Percentiles rank a stretch among this genome's conserved stretches.
Evolutionary conservation across 1,284 basidiomycete species (phyloP).

Genomic region (Ceratobasidium sp.): DNA sequence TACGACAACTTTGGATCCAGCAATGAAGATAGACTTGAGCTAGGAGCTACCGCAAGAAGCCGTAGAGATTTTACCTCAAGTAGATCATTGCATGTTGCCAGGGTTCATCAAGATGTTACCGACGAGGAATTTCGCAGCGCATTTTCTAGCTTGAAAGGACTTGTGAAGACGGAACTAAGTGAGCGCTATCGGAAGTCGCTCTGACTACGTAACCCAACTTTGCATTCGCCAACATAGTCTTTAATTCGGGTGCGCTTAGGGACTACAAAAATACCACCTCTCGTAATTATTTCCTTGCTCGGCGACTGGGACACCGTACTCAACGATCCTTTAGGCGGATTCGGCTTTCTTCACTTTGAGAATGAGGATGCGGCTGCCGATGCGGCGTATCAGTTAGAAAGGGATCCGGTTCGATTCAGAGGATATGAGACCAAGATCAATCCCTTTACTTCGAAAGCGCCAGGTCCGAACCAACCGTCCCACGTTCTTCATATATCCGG

Average conservation of each 20-base stretch:
- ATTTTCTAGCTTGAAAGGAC: conserved; percentile 21
- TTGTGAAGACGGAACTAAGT: conserved; percentile 19
- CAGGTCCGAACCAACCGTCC: neutral
- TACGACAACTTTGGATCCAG: too few relatives aligned
- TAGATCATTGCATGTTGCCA: conserved; percentile 18
- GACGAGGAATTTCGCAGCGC: conserved; percentile 30
- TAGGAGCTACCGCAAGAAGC: neutral
- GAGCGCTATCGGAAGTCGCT: neutral
- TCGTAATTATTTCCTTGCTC: conserved; percentile 4
- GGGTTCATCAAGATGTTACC: neutral
- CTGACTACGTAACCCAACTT: too few relatives aligned
- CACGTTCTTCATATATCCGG: conserved; percentile 16
- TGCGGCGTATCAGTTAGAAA: conserved; percentile 1
- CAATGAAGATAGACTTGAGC: neutral
- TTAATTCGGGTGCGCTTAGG: conserved; percentile 32
- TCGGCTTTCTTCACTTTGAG: conserved; percentile 36
- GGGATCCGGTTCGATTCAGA: conserved; percentile 6
- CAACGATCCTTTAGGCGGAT: conserved; percentile 18
- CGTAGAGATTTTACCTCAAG: neutral
- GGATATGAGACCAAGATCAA: conserved; percentile 26
- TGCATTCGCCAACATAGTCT: conserved; percentile 3
- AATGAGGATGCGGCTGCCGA: conserved; percentile 5
- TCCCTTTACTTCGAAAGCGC: neutral
- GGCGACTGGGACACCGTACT: neutral
- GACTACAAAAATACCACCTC: conserved; percentile 19